Percentiles rank a stretch among this genome's conserved stretches.
Evolutionary conservation across 176 grass and related monocot genomes (phyloP).

Genomic region (Pontederia crassipes): DNA sequence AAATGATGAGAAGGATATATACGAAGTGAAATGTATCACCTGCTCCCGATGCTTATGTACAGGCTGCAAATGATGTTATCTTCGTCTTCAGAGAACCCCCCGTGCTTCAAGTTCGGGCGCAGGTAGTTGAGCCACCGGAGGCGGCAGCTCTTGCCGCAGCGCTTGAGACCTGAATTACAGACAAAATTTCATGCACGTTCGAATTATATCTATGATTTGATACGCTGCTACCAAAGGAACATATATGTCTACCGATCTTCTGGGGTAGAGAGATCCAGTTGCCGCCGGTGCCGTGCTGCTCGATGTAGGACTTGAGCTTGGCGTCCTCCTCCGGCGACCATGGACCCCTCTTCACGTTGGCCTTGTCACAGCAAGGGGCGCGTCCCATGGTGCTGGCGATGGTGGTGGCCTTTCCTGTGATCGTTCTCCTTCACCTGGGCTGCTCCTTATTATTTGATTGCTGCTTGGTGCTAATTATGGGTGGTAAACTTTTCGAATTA

Average conservation of each 20-base stretch:
- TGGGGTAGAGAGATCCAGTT: slow-evolving; percentile 90
- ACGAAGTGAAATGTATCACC: slow-evolving; percentile 21
- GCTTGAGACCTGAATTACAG: slow-evolving; percentile 48
- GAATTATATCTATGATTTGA: neutral
- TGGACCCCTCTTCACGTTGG: slow-evolving; percentile 77
- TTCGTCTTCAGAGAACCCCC: slow-evolving; percentile 85
- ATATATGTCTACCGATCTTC: slow-evolving; percentile 57
- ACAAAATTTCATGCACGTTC: neutral
- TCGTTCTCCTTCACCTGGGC: no score
- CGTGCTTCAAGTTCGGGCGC: slow-evolving; percentile 79
- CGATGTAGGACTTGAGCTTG: slow-evolving; percentile 91
- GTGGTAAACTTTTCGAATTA: no score
- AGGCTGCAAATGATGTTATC: slow-evolving; percentile 73
- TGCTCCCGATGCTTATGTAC: slow-evolving; percentile 92
- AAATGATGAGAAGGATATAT: neutral
- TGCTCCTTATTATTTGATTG: no score
- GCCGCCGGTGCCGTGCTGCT: slow-evolving; percentile 74
- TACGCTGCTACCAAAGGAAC: neutral
- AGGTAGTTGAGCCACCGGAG: slow-evolving; percentile 96
- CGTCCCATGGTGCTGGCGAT: slow-evolving; percentile 55
- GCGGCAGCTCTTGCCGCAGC: slow-evolving; percentile 93
- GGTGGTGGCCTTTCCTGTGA: slow-evolving; percentile 33
- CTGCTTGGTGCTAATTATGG: no score
- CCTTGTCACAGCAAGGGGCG: slow-evolving; percentile 92
- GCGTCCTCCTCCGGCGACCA: slow-evolving; percentile 85